Percentiles rank a stretch among this genome's conserved stretches.
phyloP scores from a whole-genome alignment of 2,329 filamentous ascomycete species.

The Trichocomaceae sp. region DNA sequence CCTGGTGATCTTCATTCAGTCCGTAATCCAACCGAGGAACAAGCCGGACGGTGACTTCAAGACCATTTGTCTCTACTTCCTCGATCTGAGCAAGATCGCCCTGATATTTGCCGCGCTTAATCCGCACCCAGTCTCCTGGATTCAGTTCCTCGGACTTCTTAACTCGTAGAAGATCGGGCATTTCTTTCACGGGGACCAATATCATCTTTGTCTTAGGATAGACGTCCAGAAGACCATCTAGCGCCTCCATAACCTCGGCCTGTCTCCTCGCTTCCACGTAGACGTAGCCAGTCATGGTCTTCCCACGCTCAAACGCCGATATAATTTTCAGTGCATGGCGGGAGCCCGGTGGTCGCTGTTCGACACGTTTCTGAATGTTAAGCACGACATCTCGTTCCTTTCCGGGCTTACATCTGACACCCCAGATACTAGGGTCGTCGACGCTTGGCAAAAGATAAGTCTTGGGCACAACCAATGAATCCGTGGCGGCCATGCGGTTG shows the following conservation, averaged over 20 bases:
- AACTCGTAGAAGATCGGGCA: constrained; percentile 90
- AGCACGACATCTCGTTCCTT: constrained; percentile 91
- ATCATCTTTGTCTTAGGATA: constrained; percentile 83
- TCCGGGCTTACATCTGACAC: constrained; percentile 83
- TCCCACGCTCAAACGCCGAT: constrained; percentile 83
- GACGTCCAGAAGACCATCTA: constrained; percentile 80
- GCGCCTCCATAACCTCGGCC: constrained; percentile 73
- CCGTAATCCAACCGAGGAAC: constrained; percentile 92
- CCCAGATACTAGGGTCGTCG: constrained; percentile 94
- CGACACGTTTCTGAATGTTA: constrained; percentile 78
- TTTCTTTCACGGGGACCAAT: constrained; percentile 90
- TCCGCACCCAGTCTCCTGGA: constrained; percentile 84
- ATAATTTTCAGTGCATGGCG: constrained; percentile 79
- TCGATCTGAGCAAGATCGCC: constrained; percentile 88
- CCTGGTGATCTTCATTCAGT: constrained; percentile 68
- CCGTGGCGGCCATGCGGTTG: constrained; percentile 59
- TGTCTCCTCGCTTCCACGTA: constrained; percentile 89
- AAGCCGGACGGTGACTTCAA: constrained; percentile 78
- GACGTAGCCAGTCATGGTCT: constrained; percentile 86
- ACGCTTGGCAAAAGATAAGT: constrained; percentile 83
- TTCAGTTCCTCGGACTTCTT: constrained; percentile 79
- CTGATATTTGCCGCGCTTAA: constrained; percentile 73
- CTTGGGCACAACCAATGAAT: constrained; percentile 74
- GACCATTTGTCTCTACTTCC: constrained; percentile 85
- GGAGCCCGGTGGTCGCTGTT: constrained; percentile 65